Percentiles rank a stretch among this genome's conserved stretches.
Conservation (phyloP, 305 asterid species). For the Fraxinus greggii region DNA sequence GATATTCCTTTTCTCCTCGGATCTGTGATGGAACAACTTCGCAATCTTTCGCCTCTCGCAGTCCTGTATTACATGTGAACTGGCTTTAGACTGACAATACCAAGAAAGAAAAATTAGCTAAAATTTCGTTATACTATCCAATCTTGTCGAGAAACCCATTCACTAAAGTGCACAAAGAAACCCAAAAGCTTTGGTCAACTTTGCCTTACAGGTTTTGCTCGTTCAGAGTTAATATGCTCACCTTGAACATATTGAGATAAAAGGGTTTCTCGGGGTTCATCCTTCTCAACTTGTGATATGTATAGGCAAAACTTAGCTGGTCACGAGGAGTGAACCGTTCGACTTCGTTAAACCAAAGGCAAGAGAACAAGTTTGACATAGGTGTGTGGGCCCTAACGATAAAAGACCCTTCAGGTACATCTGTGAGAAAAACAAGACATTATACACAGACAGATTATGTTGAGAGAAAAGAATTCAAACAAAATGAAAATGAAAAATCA, state of each 20-base stretch:
- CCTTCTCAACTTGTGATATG: conserved; percentile 79
- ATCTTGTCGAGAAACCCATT: neutral
- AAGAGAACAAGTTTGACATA: conserved; percentile 96
- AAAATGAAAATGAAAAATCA: conserved; percentile 15
- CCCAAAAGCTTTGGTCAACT: neutral
- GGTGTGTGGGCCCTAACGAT: conserved; percentile 97
- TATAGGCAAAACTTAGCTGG: conserved; percentile 94
- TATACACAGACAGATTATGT: conserved; percentile 14
- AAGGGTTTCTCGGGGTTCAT: conserved; percentile 81
- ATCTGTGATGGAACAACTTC: conserved; percentile 80
- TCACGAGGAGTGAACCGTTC: conserved; percentile 97
- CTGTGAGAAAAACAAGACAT: conserved; percentile 43
- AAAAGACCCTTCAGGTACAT: conserved; percentile 98
- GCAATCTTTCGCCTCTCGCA: conserved; percentile 97
- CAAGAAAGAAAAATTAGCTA: neutral
- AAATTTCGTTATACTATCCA: neutral
- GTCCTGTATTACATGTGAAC: conserved; percentile 48
- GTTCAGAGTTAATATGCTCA: conserved; percentile 27
- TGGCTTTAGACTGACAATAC: conserved; percentile 10
- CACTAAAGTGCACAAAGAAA: neutral
- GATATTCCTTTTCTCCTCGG: conserved; percentile 57
- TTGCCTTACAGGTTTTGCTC: neutral
- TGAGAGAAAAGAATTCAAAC: conserved; percentile 16
- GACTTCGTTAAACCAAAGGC: conserved; percentile 98
- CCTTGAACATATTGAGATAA: conserved; percentile 95